phyloP scores from a whole-genome alignment of 192 early-diverging fungal species.

The Coemansia aciculifera region DNA sequence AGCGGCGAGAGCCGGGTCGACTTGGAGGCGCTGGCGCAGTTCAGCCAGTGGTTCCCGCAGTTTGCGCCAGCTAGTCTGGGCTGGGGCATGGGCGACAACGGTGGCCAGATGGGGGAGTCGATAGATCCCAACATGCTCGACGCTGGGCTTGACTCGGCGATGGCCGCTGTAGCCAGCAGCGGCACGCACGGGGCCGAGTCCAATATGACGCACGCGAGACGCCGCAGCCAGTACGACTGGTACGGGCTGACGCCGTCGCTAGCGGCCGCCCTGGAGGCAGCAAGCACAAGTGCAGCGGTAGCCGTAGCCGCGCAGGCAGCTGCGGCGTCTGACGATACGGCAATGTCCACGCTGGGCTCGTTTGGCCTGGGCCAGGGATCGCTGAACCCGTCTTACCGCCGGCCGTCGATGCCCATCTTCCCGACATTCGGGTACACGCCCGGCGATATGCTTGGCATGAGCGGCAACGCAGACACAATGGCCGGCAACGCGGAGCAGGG shows the following conservation, averaged over 20 bases:
- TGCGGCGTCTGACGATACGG: conserved; percentile 5
- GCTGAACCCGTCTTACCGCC: conserved; percentile 26
- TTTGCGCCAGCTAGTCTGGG: conserved; percentile 25
- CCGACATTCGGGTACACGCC: conserved; percentile 33
- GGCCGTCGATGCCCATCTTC: conserved; percentile 54
- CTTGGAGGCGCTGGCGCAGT: conserved; percentile 42
- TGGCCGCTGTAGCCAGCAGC: not conserved
- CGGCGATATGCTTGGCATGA: conserved; percentile 31
- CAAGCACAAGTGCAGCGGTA: conserved; percentile 22
- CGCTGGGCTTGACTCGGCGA: conserved; percentile 19
- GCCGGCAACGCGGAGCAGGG: not conserved
- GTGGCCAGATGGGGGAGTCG: conserved; percentile 25
- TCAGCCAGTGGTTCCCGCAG: conserved; percentile 53
- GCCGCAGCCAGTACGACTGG: conserved; percentile 55
- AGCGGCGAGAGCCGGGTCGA: conserved; percentile 30
- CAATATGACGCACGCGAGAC: conserved; percentile 34
- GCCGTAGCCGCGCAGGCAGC: conserved; percentile 14
- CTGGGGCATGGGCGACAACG: conserved; percentile 28
- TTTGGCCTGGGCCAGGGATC: conserved; percentile 20
- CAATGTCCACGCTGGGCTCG: conserved; percentile 23
- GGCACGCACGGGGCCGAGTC: conserved; percentile 3
- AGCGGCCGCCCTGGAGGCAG: conserved; percentile 38
- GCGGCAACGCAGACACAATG: conserved; percentile 4
- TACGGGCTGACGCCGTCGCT: conserved; percentile 53
- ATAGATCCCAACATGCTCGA: conserved; percentile 56